Conservation (phyloP, 441 rosid genomes). For the Eruca vesicaria region DNA sequence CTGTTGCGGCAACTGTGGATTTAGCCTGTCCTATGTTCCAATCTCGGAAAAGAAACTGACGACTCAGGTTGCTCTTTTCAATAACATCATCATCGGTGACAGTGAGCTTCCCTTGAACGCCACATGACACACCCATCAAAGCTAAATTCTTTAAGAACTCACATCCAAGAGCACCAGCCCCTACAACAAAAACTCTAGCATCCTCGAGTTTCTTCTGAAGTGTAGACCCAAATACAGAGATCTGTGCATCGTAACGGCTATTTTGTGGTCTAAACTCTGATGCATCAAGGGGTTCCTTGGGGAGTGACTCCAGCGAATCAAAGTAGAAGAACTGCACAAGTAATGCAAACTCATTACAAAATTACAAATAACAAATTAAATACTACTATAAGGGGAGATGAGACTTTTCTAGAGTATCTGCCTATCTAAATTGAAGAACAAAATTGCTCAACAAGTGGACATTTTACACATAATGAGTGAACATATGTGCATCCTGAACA, state of each 20-base stretch:
- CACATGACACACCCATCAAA: conserved; percentile 93
- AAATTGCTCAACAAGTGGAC: not conserved
- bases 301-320: conserved; percentile 88
- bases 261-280: conserved; percentile 69
- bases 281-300: conserved; percentile 65
- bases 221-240: conserved; percentile 85
- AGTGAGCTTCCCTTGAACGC: conserved; percentile 75
- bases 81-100: conserved; percentile 96
- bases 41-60: conserved; percentile 95
- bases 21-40: conserved; percentile 99
- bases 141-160: conserved; percentile 92
- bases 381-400: not conserved
- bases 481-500: not conserved
- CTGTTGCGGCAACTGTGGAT: conserved; percentile 94
- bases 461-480: not conserved
- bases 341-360: conserved; percentile 8
- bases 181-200: conserved; percentile 75
- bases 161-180: conserved; percentile 97
- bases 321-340: conserved; percentile 85
- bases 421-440: not conserved
- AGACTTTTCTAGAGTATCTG: not conserved
- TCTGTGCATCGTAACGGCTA: conserved; percentile 93
- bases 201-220: conserved; percentile 86
- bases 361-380: not conserved
- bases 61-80: conserved; percentile 96